Evolutionary conservation across 371 early-diverging fungal species (phyloP), one percentile per base, ranked within the genome.

Genomic region (Saksenaea oblongispora): DNA sequence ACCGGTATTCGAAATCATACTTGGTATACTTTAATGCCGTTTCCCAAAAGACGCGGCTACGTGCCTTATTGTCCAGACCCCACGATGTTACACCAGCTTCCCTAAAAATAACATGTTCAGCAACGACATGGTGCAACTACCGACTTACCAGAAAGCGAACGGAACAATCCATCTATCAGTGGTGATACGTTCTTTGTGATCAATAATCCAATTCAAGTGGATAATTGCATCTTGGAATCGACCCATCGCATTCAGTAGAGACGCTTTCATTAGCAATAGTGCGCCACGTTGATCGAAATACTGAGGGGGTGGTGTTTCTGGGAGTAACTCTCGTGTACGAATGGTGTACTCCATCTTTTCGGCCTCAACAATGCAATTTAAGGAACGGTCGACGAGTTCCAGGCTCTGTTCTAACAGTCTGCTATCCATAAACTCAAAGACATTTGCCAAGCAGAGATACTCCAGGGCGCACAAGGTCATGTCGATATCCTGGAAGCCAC

Each of bases 141-240:
- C 18, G 5, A 13, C 69, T 65, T 82, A 81, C 84, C 86, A 87
- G 42, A 74, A 84, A 5, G 88, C 83, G 68, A 82, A 87, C 7
- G 88, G 88, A 0, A 84, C 76, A 10, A 86, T 74, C 84, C 84
- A 87, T 47, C 79, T 84, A 56, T 86, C 88, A 0, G 71, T 67
- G 5, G 47, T 51, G 34, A 84, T 79, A n/a, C 76, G 72, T 3
- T 75, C 74, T 34, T 81, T 74, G 54, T 84, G 78, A 47, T 86
- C 88, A 47, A 85, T 72, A 54, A 87, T 86, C 88, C 88, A 87
- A 56, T 79, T 82, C 54, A 85, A 59, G 47, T 82, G 79, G 34
- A 78, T 79, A 31, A 82, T 78, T 2, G 79, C 54, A 22, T 78
- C 78, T 14, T 64, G 67, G 37, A 75, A 69, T 2, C 67, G 62